Percentiles rank a stretch among this genome's conserved stretches.
phyloP scores from a whole-genome alignment of 805 yeast genomes.

The Brettanomyces bruxellensis region DNA sequence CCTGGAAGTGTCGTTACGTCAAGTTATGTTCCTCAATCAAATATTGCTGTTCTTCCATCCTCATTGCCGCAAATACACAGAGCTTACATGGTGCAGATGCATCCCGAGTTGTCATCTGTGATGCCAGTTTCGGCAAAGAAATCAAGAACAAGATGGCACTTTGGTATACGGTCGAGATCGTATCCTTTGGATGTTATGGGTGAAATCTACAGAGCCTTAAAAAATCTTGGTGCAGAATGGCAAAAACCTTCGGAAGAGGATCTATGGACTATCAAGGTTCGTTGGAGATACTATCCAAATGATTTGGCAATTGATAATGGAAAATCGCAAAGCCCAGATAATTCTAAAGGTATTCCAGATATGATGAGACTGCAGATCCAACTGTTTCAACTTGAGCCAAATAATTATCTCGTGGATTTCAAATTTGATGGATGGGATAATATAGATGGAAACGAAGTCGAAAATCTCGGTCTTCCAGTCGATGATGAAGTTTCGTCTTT shows the following conservation, averaged over 20 bases:
- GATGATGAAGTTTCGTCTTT: slow-evolving; percentile 81
- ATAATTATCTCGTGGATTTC: slow-evolving; percentile 92
- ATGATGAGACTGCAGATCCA: slow-evolving; percentile 96
- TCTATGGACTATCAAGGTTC: slow-evolving; percentile 88
- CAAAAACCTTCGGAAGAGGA: slow-evolving; percentile 91
- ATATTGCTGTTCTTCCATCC: slow-evolving; percentile 88
- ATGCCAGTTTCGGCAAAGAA: slow-evolving; percentile 58
- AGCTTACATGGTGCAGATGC: slow-evolving; percentile 66
- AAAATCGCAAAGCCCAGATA: not conserved
- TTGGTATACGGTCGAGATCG: slow-evolving; percentile 91
- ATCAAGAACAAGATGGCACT: slow-evolving; percentile 96
- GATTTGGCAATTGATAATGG: slow-evolving; percentile 2
- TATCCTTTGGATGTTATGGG: slow-evolving; percentile 99
- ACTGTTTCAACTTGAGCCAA: slow-evolving; percentile 89
- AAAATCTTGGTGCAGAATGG: slow-evolving; percentile 96
- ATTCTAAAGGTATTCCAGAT: slow-evolving; percentile 43
- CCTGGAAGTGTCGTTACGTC: slow-evolving; percentile 22
- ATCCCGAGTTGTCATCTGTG: slow-evolving; percentile 24
- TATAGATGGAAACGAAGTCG: slow-evolving; percentile 19
- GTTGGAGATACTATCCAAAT: slow-evolving; percentile 70
- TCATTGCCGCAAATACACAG: slow-evolving; percentile 91
- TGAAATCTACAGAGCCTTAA: slow-evolving; percentile 89
- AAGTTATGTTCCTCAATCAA: slow-evolving; percentile 51
- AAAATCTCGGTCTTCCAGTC: slow-evolving; percentile 18
- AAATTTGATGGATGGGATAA: slow-evolving; percentile 90